Base-by-base conservation (phyloP, 2,329 filamentous ascomycete species). In the Coniochaeta sp. region DNA sequence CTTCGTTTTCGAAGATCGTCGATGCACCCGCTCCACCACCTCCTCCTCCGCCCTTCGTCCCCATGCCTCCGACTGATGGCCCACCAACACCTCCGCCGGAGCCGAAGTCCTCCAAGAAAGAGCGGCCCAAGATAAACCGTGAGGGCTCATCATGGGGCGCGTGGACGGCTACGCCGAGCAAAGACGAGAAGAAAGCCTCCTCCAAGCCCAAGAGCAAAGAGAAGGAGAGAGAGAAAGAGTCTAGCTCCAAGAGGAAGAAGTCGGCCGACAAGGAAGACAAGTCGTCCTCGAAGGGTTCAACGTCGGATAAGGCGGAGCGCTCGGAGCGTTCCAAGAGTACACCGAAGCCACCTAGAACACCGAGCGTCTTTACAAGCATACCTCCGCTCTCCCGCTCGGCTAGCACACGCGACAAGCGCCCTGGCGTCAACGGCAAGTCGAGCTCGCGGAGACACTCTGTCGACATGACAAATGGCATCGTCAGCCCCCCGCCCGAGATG, bases 81-180 rank as follows among this genome's bases (percentile, higher is more conserved):
- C 79, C 80, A 34, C 70, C 77, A 55, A 77, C 80, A 8, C 79
- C 81, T 31, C 78, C 80, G 5, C 75, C 83, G 17, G 84, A 87
- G 58, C 75, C 80, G 14, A 85, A 79, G 62, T 84, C 82, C 58
- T 80, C 80, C 3, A 90, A 86, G 74, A 96, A 89, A 71, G 90
- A 96, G 64, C 88, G 91, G 16, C 77, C 89, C 31, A 91, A 88
- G 69, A 84, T 92, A 64, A 89, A 86, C 66, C 89, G 90, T 61
- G 87, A 89, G 40, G 81, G 83, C 38, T 79, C 83, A 14, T 86
- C 89, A 33, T 95, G 91, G 91, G 88, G 87, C 38, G 85, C 86
- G 71, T 93, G 89, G 89, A 84, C 83, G 19, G 81, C 85, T 17
- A 77, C 81, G 3, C 74, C 79, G 22, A 65, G 64, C 67, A 68